Evolutionary conservation across 257 asterid genomes (phyloP).

Genomic region (Primulina tabacum): DNA sequence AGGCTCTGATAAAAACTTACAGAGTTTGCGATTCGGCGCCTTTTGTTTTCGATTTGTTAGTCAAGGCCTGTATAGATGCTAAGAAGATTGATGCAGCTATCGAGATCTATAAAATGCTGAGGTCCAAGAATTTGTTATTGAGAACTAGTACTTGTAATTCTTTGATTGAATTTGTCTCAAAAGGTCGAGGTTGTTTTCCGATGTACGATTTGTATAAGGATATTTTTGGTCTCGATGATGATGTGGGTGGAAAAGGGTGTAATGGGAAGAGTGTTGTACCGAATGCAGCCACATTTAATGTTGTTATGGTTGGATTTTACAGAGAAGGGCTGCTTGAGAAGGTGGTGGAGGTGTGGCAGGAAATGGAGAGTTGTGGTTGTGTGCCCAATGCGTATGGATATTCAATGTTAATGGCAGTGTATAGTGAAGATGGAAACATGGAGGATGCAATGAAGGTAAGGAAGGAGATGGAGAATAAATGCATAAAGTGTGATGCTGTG

Average conservation of each 20-base stretch:
- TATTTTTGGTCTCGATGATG: conserved; percentile 36
- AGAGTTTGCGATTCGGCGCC: conserved; percentile 83
- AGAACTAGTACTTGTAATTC: conserved; percentile 50
- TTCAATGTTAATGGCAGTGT: conserved; percentile 53
- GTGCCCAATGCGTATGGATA: conserved; percentile 59
- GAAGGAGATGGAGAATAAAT: conserved; percentile 51
- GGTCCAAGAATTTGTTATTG: conserved; percentile 48
- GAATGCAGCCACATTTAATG: conserved; percentile 49
- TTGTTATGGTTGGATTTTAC: conserved; percentile 64
- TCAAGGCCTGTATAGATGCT: conserved; percentile 64
- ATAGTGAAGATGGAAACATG: conserved; percentile 52
- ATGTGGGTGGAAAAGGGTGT: conserved; percentile 14
- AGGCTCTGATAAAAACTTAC: conserved; percentile 58
- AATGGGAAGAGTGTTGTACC: conserved; percentile 30
- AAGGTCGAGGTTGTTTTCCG: conserved; percentile 53
- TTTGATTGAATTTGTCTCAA: conserved; percentile 63
- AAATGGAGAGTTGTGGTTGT: conserved; percentile 42
- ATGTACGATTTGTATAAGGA: conserved; percentile 59
- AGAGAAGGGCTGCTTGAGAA: conserved; percentile 66
- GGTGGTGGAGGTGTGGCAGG: conserved; percentile 73
- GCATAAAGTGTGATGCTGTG: conserved; percentile 45
- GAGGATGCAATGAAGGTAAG: conserved; percentile 59
- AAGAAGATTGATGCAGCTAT: conserved; percentile 59
- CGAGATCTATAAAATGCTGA: conserved; percentile 47
- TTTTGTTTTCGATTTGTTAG: conserved; percentile 74